These are phyloP conservation scores for Cercophora sp. DNA, from an alignment of 495 filamentous ascomycete species.

Conservation along the genomic window DNA sequence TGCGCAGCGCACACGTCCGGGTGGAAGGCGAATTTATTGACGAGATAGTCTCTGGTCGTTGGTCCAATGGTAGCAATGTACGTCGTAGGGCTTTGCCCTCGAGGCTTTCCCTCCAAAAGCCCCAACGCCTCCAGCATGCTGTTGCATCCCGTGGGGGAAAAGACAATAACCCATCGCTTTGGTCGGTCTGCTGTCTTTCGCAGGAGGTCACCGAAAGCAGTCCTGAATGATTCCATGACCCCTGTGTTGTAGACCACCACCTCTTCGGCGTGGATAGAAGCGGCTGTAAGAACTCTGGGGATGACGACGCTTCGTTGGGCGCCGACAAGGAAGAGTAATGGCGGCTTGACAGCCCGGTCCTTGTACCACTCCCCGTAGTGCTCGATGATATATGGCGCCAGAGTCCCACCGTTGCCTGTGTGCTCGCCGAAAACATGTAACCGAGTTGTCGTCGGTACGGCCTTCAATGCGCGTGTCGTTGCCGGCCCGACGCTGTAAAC, in stretches of 20 bases:
- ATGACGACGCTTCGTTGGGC: conserved; percentile 86
- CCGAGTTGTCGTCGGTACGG: conserved; percentile 38
- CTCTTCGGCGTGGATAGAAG: conserved; percentile 61
- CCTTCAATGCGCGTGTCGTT: conserved; percentile 67
- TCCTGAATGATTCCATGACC: conserved; percentile 68
- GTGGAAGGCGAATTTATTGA: conserved; percentile 60
- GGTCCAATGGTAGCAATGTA: conserved; percentile 88
- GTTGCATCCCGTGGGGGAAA: conserved; percentile 85
- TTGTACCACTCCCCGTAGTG: conserved; percentile 56
- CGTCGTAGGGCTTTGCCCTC: conserved; percentile 32
- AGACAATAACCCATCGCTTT: conserved; percentile 81
- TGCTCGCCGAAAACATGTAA: conserved; percentile 68
- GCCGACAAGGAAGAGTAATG: conserved; percentile 80
- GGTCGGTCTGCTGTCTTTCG: conserved; percentile 33
- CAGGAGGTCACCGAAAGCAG: conserved; percentile 53
- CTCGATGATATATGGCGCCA: conserved; percentile 71
- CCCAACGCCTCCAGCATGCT: conserved; percentile 69
- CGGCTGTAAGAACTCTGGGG: conserved; percentile 66
- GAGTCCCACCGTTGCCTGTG: conserved; percentile 73
- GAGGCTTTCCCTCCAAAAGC: conserved; percentile 46
- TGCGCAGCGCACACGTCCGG: conserved; percentile 78
- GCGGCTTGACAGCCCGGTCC: conserved; percentile 44
- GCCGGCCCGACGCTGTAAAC: conserved; percentile 93
- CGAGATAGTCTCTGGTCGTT: conserved; percentile 77
- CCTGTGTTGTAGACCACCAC: conserved; percentile 80